Percentiles rank a stretch among this genome's conserved stretches.
Conservation (phyloP, 2,329 filamentous ascomycete species). For the Paraphaeosphaeria minitans region DNA sequence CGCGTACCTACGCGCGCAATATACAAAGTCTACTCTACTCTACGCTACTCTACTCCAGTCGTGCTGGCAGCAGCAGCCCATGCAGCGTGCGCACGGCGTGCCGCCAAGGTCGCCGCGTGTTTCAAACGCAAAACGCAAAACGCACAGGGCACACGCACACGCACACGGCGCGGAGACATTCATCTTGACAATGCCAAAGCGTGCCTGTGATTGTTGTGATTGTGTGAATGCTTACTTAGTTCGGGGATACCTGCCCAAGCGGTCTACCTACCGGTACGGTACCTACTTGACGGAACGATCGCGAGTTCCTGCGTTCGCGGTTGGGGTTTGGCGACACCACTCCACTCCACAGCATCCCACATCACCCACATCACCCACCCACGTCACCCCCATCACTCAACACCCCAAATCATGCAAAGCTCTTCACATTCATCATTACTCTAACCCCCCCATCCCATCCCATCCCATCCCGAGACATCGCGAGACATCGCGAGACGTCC, state of each 20-base stretch:
- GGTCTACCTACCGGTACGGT: no score
- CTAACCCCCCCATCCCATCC: background rate
- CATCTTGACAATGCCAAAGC: background rate
- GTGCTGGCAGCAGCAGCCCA: background rate
- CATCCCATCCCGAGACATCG: no score
- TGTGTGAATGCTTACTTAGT: no score
- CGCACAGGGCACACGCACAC: background rate
- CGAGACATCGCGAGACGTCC: background rate
- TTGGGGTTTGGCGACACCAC: background rate
- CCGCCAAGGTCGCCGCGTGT: slow-evolving; percentile 3
- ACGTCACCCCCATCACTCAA: no score
- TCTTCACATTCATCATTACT: background rate
- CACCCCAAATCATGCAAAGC: background rate
- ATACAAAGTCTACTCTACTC: no score
- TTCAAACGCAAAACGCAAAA: slow-evolving; percentile 9
- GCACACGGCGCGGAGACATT: background rate
- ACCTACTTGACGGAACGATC: no score
- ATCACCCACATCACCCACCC: no score
- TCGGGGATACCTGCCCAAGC: no score
- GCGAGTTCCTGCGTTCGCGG: no score
- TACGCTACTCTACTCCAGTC: no score
- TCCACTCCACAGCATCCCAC: no score
- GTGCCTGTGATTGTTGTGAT: background rate
- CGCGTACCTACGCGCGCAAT: background rate
- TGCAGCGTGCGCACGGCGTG: background rate